A percentile compares a stretch with the other conserved stretches of the same genome.
phyloP scores from a whole-genome alignment of 106 monocot genomes.

The Ottelia alismoides region DNA sequence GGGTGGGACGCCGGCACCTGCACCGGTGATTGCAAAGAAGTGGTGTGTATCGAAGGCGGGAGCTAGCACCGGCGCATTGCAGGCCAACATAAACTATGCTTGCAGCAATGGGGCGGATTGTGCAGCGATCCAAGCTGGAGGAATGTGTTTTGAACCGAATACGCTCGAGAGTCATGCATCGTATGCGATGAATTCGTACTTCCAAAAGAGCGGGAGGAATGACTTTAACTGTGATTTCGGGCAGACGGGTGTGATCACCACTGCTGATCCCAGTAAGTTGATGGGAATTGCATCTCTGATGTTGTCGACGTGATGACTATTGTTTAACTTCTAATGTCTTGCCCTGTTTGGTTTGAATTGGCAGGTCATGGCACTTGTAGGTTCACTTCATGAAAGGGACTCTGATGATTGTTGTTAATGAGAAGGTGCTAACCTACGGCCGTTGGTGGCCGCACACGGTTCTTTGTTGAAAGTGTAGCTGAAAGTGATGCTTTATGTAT shows the following conservation, averaged over 20 bases:
- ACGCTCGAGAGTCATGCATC: conserved; percentile 40
- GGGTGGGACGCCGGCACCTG: conserved; percentile 1
- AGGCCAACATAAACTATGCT: conserved; percentile 64
- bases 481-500: too few relatives aligned
- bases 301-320: too few relatives aligned
- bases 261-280: conserved; percentile 61
- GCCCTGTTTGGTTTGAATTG: too few relatives aligned
- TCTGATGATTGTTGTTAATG: too few relatives aligned
- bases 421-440: too few relatives aligned
- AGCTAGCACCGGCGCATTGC: conserved; percentile 20
- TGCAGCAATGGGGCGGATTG: conserved; percentile 57
- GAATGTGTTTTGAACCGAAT: conserved; percentile 55
- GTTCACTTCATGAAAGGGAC: too few relatives aligned
- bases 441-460: too few relatives aligned
- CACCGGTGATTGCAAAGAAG: conserved; percentile 12
- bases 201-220: conserved; percentile 36
- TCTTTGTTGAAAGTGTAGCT: too few relatives aligned
- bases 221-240: conserved; percentile 66
- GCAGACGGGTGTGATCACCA: conserved; percentile 30
- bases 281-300: too few relatives aligned
- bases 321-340: too few relatives aligned
- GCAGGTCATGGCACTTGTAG: too few relatives aligned
- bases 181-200: conserved; percentile 82
- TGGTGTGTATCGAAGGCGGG: conserved; percentile 57
- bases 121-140: conserved; percentile 39